Evolutionary conservation across 2,329 filamentous ascomycete species (phyloP), one percentile per base, ranked within the genome.

Genomic region (Pestalotiopsis sp.): DNA sequence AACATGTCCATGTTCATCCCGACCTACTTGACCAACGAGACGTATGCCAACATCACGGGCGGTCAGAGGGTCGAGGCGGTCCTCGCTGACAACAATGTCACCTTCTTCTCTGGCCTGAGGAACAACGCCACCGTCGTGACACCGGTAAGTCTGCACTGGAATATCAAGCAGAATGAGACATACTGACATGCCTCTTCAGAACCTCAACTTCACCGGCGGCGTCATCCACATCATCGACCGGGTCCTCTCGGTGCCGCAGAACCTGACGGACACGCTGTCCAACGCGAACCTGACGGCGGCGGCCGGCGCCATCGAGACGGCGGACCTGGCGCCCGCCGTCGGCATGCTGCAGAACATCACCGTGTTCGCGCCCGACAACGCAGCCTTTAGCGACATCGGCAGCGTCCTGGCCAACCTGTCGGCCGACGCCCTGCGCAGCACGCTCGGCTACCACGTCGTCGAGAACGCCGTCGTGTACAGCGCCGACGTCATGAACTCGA

Each of bases 391-490:
- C 41, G 78, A 81, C 31, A 87, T 92, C 58, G 88, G 85, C 68
- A 87, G 83, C 64, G 80, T 84, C 31, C 75, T 89, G 12, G 76
- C 78, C 36, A 83, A 83, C 68, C 77, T 90, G 38, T 82, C 82
- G 27, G 75, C 78, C 0, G 77, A 83, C 4, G 77, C 87, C 14
- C 81, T 92, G 1, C 77, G 82, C 2, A 77, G 77, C 36, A 84
- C 92, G 65, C 82, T 93, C 41, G 79, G 83, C 31, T 93, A 93
- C 79, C 91, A 93, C 76, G 83, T 92, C 65, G 79, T 93, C 59
- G 82, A 83, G 60, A 85, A 84, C 60, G 82, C 82, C 9, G 83
- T 90, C 1, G 81, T 80, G 67, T 92, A 91, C 79, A 86, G 83
- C 63, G 76, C 70, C 5, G 71, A 73, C 4, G 80, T 82, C 2